phyloP scores from a whole-genome alignment of 345 rosid genomes.

The Eucalyptus coolabah region DNA sequence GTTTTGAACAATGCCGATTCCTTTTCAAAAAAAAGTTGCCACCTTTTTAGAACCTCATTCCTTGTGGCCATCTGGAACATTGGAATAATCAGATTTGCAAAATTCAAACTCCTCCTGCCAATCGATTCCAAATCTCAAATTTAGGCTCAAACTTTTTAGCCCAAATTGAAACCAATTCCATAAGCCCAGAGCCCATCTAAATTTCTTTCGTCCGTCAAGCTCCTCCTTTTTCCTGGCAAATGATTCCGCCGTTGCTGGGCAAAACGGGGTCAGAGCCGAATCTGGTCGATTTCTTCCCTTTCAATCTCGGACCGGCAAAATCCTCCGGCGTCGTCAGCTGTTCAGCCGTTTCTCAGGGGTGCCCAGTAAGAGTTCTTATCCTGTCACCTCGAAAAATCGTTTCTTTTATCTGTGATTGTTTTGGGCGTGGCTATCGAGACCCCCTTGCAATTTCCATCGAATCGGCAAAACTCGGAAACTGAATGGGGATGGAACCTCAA shows the following conservation, averaged over 20 bases:
- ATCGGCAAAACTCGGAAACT: neutral
- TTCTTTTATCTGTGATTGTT: neutral
- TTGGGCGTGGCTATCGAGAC: neutral
- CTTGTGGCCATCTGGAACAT: neutral
- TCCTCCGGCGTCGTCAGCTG: neutral
- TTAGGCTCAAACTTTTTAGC: neutral
- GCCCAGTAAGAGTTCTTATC: neutral
- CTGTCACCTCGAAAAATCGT: neutral
- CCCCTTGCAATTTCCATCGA: neutral
- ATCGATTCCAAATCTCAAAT: neutral
- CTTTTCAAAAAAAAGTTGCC: neutral
- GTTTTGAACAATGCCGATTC: neutral
- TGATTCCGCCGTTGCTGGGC: neutral
- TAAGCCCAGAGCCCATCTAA: neutral
- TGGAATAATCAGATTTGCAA: neutral
- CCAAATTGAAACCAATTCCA: neutral
- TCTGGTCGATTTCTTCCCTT: neutral
- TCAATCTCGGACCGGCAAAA: neutral
- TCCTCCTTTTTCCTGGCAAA: neutral
- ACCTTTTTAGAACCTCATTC: neutral
- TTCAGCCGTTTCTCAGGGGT: neutral
- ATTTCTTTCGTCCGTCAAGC: neutral
- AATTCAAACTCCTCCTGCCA: neutral
- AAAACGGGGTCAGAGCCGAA: neutral
- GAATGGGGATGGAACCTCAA: neutral